Evolutionary conservation across 78 protist species (phyloP).

Genomic region (Dictyostelium firmibasis): DNA sequence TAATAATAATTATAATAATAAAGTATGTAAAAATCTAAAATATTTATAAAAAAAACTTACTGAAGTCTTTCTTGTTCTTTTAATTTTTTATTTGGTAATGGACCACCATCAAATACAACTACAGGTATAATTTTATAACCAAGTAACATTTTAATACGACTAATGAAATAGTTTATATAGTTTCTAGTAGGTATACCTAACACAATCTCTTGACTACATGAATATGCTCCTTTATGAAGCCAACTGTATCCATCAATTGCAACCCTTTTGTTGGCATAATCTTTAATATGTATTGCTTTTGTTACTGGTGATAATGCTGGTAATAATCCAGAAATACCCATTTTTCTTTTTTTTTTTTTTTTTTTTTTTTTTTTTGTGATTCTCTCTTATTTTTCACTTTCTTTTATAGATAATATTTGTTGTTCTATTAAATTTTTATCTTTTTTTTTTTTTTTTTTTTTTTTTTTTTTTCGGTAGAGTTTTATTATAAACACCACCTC

Average conservation of each 20-base stretch:
- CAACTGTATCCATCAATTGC: slow-evolving; percentile 95
- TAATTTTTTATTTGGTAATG: slow-evolving; percentile 87
- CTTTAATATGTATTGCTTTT: slow-evolving; percentile 66
- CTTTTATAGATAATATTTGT: background rate
- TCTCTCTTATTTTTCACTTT: too few relatives aligned
- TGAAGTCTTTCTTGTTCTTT: slow-evolving; percentile 82
- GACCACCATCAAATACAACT: slow-evolving; percentile 94
- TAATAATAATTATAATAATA: background rate
- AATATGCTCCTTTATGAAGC: slow-evolving; percentile 90
- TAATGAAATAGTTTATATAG: slow-evolving; percentile 64
- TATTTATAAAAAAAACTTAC: slow-evolving; percentile 30
- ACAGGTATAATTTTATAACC: slow-evolving; percentile 83
- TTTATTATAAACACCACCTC: slow-evolving; percentile 4
- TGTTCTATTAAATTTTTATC: too few relatives aligned
- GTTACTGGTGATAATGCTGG: slow-evolving; percentile 64
- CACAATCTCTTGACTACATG: slow-evolving; percentile 89
- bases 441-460: too few relatives aligned
- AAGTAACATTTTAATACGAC: slow-evolving; percentile 71
- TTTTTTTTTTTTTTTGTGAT: background rate
- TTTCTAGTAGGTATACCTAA: slow-evolving; percentile 60
- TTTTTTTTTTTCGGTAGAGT: background rate
- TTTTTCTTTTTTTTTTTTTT: background rate
- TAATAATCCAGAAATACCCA: slow-evolving; percentile 93
- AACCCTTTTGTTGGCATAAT: slow-evolving; percentile 75
- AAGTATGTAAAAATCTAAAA: too few relatives aligned